Evolutionary conservation across 2,329 filamentous ascomycete species (phyloP), one percentile per base, ranked within the genome.

Genomic region (Chrysoporthe austroafricana): DNA sequence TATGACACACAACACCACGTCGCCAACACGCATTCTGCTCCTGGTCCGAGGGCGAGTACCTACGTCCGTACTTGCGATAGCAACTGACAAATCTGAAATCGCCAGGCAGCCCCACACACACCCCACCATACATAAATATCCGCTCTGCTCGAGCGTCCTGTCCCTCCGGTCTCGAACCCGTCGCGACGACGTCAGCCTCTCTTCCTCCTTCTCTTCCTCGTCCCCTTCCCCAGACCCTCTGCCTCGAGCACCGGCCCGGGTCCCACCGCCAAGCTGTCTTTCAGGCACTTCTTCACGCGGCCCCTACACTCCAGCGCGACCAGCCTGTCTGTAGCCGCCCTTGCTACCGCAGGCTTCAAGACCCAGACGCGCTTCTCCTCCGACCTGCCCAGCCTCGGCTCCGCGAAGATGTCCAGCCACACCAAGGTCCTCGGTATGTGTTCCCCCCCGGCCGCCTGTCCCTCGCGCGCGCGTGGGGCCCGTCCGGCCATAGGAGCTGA

Each of bases 361-460:
- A 82, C 80, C 69, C 83, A 81, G 46, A 70, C 75, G 9, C 69
- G 71, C 46, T 71, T 74, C 60, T 71, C 76, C n/a, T 72, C 66
- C 65, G 77, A 78, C 73, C 74, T 79, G 70, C 77, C 77, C 71
- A 79, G 74, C 73, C 76, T 82, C 66, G 75, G 78, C 67, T 79
- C 78, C 57, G 83, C 82, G 78, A 93, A 86, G 77, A 97, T 97
- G 91, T 60, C 62, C 59, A 70, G 58, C 46, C 96, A 98, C 82
- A 92, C 88, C 83, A 96, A 95, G 81, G 90, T 97, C 76, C 92
- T 97, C 77, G 93, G 90, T 92, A 86, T 78, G 89, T 91, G 62
- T 61, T 70, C 68, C 50, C 63, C 48, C 48, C 48, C 26, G 66
- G 32, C 58, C n/a, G 26, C 26, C 26, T 26, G 26, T 26, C 26